A percentile compares a stretch with the other conserved stretches of the same genome.
These are phyloP conservation scores for Diplodia mutila DNA, from an alignment of 2,329 filamentous ascomycete genomes.

Conservation along the genomic window DNA sequence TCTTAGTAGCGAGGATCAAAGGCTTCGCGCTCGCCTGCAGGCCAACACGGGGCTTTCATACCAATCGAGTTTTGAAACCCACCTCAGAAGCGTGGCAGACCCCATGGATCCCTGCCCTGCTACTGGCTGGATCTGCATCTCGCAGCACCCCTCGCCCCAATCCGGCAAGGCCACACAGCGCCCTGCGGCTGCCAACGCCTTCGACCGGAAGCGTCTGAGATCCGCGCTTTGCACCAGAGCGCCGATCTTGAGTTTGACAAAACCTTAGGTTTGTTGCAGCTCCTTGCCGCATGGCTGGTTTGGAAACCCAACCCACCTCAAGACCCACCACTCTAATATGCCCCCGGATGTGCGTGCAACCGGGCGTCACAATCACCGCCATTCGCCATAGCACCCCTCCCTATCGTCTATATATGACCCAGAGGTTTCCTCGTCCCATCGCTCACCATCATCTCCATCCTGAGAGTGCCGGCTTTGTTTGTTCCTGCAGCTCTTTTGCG, in stretches of 20 bases:
- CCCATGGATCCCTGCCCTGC: constrained; percentile 13
- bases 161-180: constrained; percentile 5
- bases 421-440: constrained; percentile 4
- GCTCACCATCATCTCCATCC: constrained; percentile 37
- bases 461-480: constrained; percentile 42
- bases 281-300: constrained; percentile 41
- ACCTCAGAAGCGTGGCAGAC: constrained; percentile 34
- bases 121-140: constrained; percentile 23
- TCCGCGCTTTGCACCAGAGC: constrained; percentile 7
- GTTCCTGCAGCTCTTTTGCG: constrained; percentile 45
- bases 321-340: constrained; percentile 46
- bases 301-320: constrained; percentile 49
- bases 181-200: constrained; percentile 15
- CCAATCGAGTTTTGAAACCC: constrained; percentile 45
- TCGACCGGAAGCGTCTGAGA: constrained; percentile 22
- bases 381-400: constrained; percentile 37
- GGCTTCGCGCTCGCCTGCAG: constrained; percentile 21
- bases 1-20: constrained; percentile 19
- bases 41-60: constrained; percentile 23
- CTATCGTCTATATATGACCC: constrained; percentile 22
- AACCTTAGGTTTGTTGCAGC: constrained; percentile 26
- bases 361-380: constrained; percentile 35
- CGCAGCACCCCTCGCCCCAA: constrained; percentile 6
- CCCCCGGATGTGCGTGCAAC: constrained; percentile 26
- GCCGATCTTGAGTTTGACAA: constrained; percentile 27